Percentiles rank a stretch among this genome's conserved stretches.
These are phyloP conservation scores for Chytridium lagenaria DNA, from an alignment of 371 early-diverging fungal species.

Conservation along the genomic window DNA sequence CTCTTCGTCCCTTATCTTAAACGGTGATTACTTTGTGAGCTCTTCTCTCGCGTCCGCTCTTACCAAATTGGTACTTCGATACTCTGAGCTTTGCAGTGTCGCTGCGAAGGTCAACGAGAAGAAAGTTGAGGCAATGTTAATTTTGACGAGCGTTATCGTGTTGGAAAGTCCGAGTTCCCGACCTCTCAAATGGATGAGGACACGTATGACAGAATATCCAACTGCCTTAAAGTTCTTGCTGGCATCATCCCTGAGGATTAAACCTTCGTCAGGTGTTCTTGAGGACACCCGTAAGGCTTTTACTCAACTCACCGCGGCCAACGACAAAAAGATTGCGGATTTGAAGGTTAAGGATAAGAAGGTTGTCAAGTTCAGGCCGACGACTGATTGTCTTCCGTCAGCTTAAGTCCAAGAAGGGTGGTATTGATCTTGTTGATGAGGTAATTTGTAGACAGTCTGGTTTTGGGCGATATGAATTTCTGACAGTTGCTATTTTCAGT, in stretches of 20 bases:
- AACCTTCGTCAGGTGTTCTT: conserved; percentile 59
- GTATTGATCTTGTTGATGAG: conserved; percentile 72
- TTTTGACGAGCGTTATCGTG: conserved; percentile 94
- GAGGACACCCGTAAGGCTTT: conserved; percentile 82
- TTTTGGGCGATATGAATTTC: too few species aligned
- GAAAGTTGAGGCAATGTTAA: conserved; percentile 92
- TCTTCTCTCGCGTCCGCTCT: conserved; percentile 87
- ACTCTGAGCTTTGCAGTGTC: conserved; percentile 58
- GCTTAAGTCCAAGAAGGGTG: conserved; percentile 74
- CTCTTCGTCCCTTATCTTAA: conserved; percentile 79
- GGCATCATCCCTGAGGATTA: conserved; percentile 34
- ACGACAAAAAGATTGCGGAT: conserved; percentile 62
- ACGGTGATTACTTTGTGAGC: conserved; percentile 92
- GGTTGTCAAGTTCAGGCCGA: conserved; percentile 74
- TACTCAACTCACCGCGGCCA: conserved; percentile 75
- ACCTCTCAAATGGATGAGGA: conserved; percentile 93
- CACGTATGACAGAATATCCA: conserved; percentile 89
- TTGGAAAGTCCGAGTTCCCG: conserved; percentile 88
- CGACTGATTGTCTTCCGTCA: conserved; percentile 89
- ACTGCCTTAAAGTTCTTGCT: conserved; percentile 82
- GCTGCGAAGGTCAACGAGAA: conserved; percentile 70
- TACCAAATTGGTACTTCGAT: conserved; percentile 83
- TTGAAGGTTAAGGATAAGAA: conserved; percentile 44
- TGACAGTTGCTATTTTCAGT: conserved; percentile 44
- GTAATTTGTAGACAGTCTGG: conserved; percentile 43